phyloP scores from a whole-genome alignment of 148 eudicot species.

The Amaranthus cruentus region DNA sequence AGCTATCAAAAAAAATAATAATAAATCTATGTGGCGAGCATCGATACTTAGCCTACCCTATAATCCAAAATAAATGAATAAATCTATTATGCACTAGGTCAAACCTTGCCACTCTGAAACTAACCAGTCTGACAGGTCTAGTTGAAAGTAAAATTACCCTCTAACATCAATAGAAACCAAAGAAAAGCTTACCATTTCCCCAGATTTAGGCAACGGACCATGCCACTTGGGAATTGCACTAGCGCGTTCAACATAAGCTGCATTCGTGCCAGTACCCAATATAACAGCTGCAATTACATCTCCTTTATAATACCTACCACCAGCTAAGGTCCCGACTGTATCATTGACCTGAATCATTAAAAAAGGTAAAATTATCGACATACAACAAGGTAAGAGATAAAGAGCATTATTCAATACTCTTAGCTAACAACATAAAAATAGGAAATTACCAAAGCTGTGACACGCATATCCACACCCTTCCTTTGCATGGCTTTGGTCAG shows the following conservation, averaged over 20 bases:
- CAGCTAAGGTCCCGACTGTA: conserved; percentile 93
- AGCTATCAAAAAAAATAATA: too few relatives aligned
- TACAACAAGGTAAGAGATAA: neutral
- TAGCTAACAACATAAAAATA: neutral
- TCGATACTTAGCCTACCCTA: too few relatives aligned
- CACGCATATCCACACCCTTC: conserved; percentile 82
- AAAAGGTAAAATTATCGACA: conserved; percentile 3
- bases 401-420: neutral
- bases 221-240: conserved; percentile 95
- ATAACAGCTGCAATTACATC: conserved; percentile 90
- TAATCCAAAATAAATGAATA: too few relatives aligned
- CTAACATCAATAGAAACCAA: too few relatives aligned
- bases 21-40: too few relatives aligned
- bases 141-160: neutral
- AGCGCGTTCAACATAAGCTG: conserved; percentile 92
- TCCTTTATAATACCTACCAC: conserved; percentile 56
- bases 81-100: too few relatives aligned
- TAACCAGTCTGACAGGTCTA: too few relatives aligned
- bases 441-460: conserved; percentile 74
- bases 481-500: conserved; percentile 77
- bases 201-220: conserved; percentile 69
- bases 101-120: too few relatives aligned
- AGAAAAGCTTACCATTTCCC: conserved; percentile 64
- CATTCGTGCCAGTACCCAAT: conserved; percentile 98
- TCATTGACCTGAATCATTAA: conserved; percentile 69